These are phyloP conservation scores for Ustilago crameri DNA, from an alignment of 1,284 basidiomycete genomes.

Conservation along the genomic window DNA sequence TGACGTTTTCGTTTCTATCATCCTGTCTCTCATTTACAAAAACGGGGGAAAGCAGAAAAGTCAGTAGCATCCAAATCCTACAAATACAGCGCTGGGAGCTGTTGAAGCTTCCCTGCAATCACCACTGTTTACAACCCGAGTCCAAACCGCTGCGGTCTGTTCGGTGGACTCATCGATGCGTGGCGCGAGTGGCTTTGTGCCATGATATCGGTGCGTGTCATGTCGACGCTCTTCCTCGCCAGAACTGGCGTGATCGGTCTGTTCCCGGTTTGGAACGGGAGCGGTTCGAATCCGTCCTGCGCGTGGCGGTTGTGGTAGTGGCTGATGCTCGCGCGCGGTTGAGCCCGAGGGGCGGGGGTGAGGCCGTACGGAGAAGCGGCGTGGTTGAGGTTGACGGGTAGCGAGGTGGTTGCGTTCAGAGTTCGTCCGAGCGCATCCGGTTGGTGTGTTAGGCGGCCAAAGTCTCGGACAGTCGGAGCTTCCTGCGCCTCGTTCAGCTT, in stretches of 20 bases:
- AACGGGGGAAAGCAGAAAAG: background rate
- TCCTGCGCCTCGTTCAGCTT: slow-evolving; percentile 20
- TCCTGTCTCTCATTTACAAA: background rate
- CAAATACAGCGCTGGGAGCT: slow-evolving; percentile 2
- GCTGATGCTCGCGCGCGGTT: slow-evolving; percentile 29
- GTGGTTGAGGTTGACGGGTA: slow-evolving; percentile 16
- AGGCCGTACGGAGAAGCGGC: slow-evolving; percentile 10
- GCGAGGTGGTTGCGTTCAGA: slow-evolving; percentile 10
- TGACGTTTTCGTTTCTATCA: too few species aligned
- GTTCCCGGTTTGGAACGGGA: slow-evolving; percentile 6
- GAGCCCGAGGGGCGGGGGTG: slow-evolving; percentile 22
- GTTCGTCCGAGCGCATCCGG: slow-evolving; percentile 11
- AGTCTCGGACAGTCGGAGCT: too few species aligned
- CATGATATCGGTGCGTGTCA: slow-evolving; percentile 19
- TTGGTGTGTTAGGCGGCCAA: too few species aligned
- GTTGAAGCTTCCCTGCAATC: slow-evolving; percentile 17
- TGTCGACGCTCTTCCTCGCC: slow-evolving; percentile 23
- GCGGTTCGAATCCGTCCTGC: slow-evolving; percentile 20
- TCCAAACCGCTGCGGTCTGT: slow-evolving; percentile 5
- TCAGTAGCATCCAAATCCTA: slow-evolving; percentile 9
- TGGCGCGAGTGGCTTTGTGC: slow-evolving; percentile 17
- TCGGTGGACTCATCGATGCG: background rate
- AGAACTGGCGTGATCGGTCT: slow-evolving; percentile 29
- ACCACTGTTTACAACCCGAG: background rate
- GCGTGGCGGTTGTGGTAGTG: too few species aligned